Evolutionary conservation across 495 filamentous ascomycete genomes (phyloP), one percentile per base, ranked within the genome.

Genomic region (Pyrenopolyporus hunteri): DNA sequence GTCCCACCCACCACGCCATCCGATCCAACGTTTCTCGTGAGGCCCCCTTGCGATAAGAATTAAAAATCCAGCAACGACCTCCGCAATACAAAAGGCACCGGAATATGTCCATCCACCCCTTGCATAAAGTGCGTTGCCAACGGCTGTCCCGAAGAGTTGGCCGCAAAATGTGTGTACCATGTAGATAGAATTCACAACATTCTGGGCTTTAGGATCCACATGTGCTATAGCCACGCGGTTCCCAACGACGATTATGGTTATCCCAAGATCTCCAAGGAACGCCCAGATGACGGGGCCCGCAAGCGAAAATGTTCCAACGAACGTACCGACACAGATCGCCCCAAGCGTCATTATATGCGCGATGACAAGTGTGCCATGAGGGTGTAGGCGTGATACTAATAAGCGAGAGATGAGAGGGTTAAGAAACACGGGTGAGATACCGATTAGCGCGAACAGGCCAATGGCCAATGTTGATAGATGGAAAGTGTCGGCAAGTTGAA

Each of bases 161-260:
- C 89, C 89, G 59, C 78, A 83, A 65, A 92, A 92, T 0, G 80
- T 83, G 14, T 77, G 72, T 1, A 92, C 77, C 89, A 91, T 90
- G 60, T 86, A 92, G 6, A 83, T 84, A 0, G 89, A 89, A 63
- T 92, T 92, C 11, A 90, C 80, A 2, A 88, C 69, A 66, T 89
- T 91, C 11, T 87, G 74, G 0, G 84, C 86, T 63, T 84, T 86
- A 1, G 87, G 82, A 29, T 85, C 86, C 13, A 91, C 80, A 3
- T 73, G 70, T 49, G 87, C 89, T n/a, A 91, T 88, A 0, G 83
- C 79, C 1, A 77, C 78, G 0, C 88, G 75, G 55, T 90, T 91
- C 2, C 87, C 87, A 29, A 89, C 84, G 66, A 89, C 82, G 9
- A 81, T 77, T 1, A 82, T 86, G 68, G 89, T 87, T 32, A 88